Base-by-base conservation (phyloP, 129 eudicot genomes). In the Escallonia rubra region DNA sequence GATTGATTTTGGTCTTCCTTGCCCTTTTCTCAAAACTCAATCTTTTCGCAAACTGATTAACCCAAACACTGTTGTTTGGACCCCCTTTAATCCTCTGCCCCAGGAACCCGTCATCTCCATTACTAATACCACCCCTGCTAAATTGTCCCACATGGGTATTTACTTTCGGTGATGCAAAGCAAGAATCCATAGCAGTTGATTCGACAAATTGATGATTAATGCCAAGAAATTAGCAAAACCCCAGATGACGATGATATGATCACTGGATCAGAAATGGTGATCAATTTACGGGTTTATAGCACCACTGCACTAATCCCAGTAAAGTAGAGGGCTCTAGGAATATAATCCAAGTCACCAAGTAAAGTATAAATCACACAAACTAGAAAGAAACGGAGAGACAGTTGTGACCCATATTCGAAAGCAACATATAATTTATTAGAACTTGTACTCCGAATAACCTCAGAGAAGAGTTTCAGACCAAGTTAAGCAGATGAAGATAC, bases 341-440 rank as follows among this genome's bases (percentile, higher is more conserved):
- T 49, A 56, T 61, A 76, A 82, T 71, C 90, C 74, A 84, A 82
- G 85, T 67, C 73, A 84, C 80, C 95, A 90, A 87, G 96, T 87
- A 83, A 85, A 91, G 97, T 88, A 72, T 72, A 91, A 80, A 85
- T 79, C 78, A 91, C 90, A 79, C 63, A 82, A 79, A 83, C 56
- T 13, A 73, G 55, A 62, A 42, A 70, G 12, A 42, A 64, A 49
- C 64, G 52, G 38, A 52, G 9, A 13, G 40, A 40, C 43, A 61
- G 16, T 39, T 60, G 75, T 72, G 48, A 52, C 63, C 76, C 76
- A 53, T 61, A 73, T 61, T 61, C 72, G 64, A 79, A 76, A 82
- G 72, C 52, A 69, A 55, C 74, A 38, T 43, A 63, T 34, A 57
- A 14, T 50, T 38, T 72, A 68, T 39, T 46, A 68, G 46, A 48